Conservation (phyloP, 106 monocot genomes). For the Dendrobium huoshanense region DNA sequence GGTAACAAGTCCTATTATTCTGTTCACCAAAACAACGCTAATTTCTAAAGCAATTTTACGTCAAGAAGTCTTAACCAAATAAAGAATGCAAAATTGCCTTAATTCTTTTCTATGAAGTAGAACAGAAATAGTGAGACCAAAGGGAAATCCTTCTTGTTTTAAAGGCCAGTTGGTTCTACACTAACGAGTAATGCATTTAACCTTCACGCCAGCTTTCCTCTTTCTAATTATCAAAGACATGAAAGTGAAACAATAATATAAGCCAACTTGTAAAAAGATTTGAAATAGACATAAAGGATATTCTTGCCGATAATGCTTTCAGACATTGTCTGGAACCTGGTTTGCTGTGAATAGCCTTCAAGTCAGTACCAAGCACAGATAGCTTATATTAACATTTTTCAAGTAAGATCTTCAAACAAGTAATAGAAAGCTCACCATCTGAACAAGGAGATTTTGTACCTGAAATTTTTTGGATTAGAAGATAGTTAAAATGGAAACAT, state of each 20-base stretch:
- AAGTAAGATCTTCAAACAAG: neutral
- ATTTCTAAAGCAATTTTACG: too few relatives aligned
- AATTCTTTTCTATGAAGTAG: too few relatives aligned
- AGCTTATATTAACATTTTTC: neutral
- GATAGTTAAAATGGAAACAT: neutral
- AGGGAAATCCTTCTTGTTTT: too few relatives aligned
- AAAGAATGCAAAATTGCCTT: too few relatives aligned
- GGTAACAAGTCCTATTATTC: too few relatives aligned
- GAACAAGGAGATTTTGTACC: conserved; percentile 79
- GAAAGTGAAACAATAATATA: neutral
- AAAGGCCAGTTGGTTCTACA: too few relatives aligned
- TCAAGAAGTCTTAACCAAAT: too few relatives aligned
- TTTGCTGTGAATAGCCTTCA: conserved; percentile 46
- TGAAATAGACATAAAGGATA: conserved; percentile 52
- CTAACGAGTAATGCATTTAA: too few relatives aligned
- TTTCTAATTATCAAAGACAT: neutral
- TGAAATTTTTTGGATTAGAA: conserved; percentile 12
- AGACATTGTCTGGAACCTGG: conserved; percentile 73
- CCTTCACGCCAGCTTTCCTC: too few relatives aligned
- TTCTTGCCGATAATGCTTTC: conserved; percentile 67
- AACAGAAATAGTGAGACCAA: too few relatives aligned
- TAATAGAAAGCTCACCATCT: conserved; percentile 48
- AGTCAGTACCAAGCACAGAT: neutral
- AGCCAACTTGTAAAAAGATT: neutral
- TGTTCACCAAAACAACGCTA: too few relatives aligned